Evolutionary conservation across 2,329 filamentous ascomycete species (phyloP), one percentile per base, ranked within the genome.

Genomic region (Fusarium scirpi): DNA sequence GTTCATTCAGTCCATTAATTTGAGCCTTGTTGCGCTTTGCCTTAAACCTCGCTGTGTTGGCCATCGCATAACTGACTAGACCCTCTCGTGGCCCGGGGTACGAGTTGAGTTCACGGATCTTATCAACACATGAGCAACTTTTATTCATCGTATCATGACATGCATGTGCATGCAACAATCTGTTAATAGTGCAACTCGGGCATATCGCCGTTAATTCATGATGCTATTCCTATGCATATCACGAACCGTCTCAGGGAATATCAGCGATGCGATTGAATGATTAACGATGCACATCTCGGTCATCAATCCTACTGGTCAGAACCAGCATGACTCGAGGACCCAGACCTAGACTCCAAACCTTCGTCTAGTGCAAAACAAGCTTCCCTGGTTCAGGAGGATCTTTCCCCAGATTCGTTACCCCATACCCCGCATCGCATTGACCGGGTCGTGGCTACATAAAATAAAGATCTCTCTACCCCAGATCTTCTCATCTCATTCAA

Each of bases 391-490:
- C 18, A n/a, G 25, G 45, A 34, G 7, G 13, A 49, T 46, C 44
- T 16, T 62, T 66, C 62, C 62, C 62, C 62, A 67, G 64, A 65
- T 24, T 59, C 20, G 8, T 48, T 65, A 60, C 62, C 62, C 62
- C 61, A 60, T 66, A 65, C 61, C 62, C 62, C 62, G 62, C 62
- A 66, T 52, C 41, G 62, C 62, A 61, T 52, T 46, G 10, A 11
- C 27, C 22, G 20, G 22, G 38, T 27, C 9, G 27, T 44, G 24
- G 24, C 25, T 11, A 47, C 62, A 65, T 65, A 65, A 54, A 65
- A 41, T 41, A 43, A 65, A 56, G 47, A 62, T 44, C n/a, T 32
- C 22, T 29, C 48, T 38, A 34, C 51, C 62, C 62, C 54, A 22
- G n/a, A 11, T 13, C 18, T 5, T 2, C 4, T 38, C 3, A 7